These are phyloP conservation scores for Hypoxylon sp. DNA, from an alignment of 2,329 filamentous ascomycete species.

Conservation along the genomic window DNA sequence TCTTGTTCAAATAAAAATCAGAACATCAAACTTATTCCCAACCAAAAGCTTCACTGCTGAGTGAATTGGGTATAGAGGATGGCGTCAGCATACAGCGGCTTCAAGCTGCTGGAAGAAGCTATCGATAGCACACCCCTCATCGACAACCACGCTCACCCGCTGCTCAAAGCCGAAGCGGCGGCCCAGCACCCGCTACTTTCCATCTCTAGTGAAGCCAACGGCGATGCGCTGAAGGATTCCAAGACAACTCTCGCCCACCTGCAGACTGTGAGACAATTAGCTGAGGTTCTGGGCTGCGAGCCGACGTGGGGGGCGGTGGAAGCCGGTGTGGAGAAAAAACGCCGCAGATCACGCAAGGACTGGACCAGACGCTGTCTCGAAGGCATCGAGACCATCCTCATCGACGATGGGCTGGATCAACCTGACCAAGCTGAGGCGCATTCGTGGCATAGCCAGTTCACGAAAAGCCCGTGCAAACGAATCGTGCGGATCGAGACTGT, in stretches of 20 bases:
- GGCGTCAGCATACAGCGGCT: conserved; percentile 21
- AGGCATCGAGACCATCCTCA: conserved; percentile 76
- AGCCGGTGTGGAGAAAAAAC: conserved; percentile 53
- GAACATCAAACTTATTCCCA: too few species aligned
- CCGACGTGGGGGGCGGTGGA: conserved; percentile 67
- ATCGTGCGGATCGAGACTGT: conserved; percentile 82
- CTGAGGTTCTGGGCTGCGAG: conserved; percentile 69
- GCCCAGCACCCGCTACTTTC: conserved; percentile 60
- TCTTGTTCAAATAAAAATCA: too few species aligned
- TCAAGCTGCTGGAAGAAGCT: conserved; percentile 42
- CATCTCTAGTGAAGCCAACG: conserved; percentile 77
- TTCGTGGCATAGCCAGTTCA: conserved; percentile 72
- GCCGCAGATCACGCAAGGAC: conserved; percentile 57
- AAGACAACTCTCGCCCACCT: conserved; percentile 72
- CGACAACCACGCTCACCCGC: conserved; percentile 77
- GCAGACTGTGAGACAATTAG: conserved; percentile 73
- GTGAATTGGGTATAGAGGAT: conserved; percentile 24
- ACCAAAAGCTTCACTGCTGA: background rate
- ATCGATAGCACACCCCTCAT: conserved; percentile 70
- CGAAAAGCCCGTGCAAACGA: conserved; percentile 69
- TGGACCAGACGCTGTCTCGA: conserved; percentile 72
- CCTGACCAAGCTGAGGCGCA: conserved; percentile 65
- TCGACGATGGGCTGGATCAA: conserved; percentile 78
- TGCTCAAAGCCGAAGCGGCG: conserved; percentile 63
- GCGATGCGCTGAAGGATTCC: conserved; percentile 70